Evolutionary conservation across 176 grass and related monocot species (phyloP), one percentile per base, ranked within the genome.

Genomic region (Aechmea fasciata): DNA sequence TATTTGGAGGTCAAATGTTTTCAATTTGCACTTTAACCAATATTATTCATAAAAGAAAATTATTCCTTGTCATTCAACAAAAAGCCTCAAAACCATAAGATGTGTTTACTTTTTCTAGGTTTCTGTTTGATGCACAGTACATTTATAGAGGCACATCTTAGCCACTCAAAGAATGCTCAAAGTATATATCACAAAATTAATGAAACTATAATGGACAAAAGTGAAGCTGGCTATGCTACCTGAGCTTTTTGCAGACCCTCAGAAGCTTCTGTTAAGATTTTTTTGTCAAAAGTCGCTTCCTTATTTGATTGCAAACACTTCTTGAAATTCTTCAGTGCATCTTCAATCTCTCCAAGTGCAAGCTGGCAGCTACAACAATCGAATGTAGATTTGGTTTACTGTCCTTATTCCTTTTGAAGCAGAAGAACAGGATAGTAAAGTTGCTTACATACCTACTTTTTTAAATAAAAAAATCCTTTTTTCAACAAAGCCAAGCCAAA

Each of bases 211-310:
- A 76, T 18, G 13, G 53, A 74, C 26, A 76, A 17, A 50, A 67
- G 9, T 19, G 15, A 29, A 24, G 19, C 15, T 48, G 51, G 25
- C 24, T 15, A 3, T 63, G 3, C 41, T 83, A 96, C 92, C 85
- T 96, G 78, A 87, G 83, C 72, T 77, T 89, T 89, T 61, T 74
- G 63, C 51, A 89, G 65, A 82, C 88, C 88, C 54, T 88, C 84
- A 52, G 88, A 92, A 89, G 83, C 92, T 70, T 96, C 86, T 63
- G 81, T 63, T 17, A 51, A 51, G 79, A 92, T 74, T 80, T 84
- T 88, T 53, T 76, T 68, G 6, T 89, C 81, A 68, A 73, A 69
- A 71, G 20, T 81, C 50, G 63, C 73, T 14, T 19, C 17, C n/a
- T 83, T 20, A 79, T 69, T 83, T 26, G 78, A 91, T 64, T 89